phyloP scores from a whole-genome alignment of 305 asterid species.

The Fraxinus xanthoxyloides region DNA sequence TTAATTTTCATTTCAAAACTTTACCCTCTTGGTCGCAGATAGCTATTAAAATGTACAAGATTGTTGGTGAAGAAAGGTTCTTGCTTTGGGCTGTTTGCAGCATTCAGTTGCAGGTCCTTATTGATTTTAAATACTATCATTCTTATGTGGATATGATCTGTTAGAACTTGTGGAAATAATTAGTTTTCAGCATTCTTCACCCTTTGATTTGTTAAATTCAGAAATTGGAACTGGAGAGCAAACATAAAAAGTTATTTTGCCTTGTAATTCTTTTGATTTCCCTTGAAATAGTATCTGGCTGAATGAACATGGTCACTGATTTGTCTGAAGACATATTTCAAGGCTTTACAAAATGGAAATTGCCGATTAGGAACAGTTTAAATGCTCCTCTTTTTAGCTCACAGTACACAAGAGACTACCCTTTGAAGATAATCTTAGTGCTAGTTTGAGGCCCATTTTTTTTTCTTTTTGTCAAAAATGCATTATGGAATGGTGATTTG shows the following conservation, averaged over 20 bases:
- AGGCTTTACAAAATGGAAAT: constrained; percentile 14
- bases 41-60: constrained; percentile 96
- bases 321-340: constrained; percentile 1
- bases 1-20: constrained; percentile 7
- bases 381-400: neutral
- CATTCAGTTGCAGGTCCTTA: constrained; percentile 89
- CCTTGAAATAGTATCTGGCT: neutral
- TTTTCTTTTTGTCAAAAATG: no score
- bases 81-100: constrained; percentile 99
- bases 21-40: constrained; percentile 38
- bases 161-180: neutral
- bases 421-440: neutral
- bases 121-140: constrained; percentile 11
- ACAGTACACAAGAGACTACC: constrained; percentile 2
- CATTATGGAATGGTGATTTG: no score
- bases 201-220: neutral
- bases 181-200: neutral
- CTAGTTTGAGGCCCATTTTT: no score
- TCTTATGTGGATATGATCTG: neutral
- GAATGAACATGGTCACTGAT: neutral
- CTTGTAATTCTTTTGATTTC: neutral
- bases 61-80: constrained; percentile 86
- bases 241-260: neutral
- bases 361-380: neutral
- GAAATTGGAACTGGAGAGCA: constrained; percentile 5